Percentiles rank a stretch among this genome's conserved stretches.
phyloP scores from a whole-genome alignment of 306 rosid species.

The Luffa acutangula region DNA sequence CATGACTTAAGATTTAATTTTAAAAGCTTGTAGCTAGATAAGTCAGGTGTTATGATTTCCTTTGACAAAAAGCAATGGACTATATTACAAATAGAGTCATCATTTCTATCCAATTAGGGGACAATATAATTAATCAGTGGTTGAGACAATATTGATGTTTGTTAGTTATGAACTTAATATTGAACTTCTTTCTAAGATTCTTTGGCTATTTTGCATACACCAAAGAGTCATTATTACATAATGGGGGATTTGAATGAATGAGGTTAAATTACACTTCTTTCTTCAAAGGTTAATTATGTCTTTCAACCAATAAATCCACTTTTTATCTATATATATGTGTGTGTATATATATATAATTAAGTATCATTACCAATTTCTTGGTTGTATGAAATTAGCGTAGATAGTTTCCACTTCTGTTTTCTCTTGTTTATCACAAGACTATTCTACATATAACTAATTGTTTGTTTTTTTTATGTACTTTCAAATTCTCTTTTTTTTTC shows the following conservation, averaged over 20 bases:
- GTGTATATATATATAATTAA: background rate
- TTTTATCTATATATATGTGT: too few relatives aligned
- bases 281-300: background rate
- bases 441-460: too few relatives aligned
- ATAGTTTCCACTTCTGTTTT: background rate
- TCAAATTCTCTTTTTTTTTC: too few relatives aligned
- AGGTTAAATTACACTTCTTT: background rate
- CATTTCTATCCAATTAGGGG: slow-evolving; percentile 1
- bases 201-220: background rate
- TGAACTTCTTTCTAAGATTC: background rate
- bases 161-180: background rate
- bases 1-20: background rate
- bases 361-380: background rate
- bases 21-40: background rate
- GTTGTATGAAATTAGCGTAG: background rate
- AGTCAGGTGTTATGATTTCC: background rate
- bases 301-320: background rate
- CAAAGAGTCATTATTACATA: background rate
- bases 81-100: background rate
- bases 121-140: slow-evolving; percentile 10
- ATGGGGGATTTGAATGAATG: background rate
- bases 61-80: background rate
- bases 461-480: too few relatives aligned
- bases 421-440: too few relatives aligned
- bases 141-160: background rate